These are phyloP conservation scores for Agapanthus africanus DNA, from an alignment of 106 monocot species.

Conservation along the genomic window DNA sequence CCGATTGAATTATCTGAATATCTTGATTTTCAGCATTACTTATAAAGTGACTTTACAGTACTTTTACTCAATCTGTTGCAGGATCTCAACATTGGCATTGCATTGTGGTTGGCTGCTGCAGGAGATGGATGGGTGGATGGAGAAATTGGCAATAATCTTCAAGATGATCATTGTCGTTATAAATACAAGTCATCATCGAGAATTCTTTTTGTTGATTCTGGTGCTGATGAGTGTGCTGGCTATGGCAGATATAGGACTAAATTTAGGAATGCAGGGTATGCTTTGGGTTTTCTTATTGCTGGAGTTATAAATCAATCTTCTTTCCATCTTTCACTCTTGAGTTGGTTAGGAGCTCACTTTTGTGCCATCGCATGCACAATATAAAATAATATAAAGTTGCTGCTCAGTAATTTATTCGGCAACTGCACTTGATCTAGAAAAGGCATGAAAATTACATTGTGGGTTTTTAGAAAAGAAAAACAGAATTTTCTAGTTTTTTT, in stretches of 20 bases:
- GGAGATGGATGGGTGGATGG: slow-evolving; percentile 87
- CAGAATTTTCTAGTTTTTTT: no score
- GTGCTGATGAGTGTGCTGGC: slow-evolving; percentile 99
- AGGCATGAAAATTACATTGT: no score
- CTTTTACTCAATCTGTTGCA: slow-evolving; percentile 10
- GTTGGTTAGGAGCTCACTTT: neutral
- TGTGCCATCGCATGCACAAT: neutral
- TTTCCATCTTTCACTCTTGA: neutral
- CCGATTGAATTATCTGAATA: neutral
- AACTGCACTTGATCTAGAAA: neutral
- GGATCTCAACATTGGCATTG: slow-evolving; percentile 97
- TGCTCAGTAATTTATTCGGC: neutral
- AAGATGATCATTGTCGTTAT: slow-evolving; percentile 18
- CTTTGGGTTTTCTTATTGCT: neutral
- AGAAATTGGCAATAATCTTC: slow-evolving; percentile 17
- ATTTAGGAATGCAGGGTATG: slow-evolving; percentile 71
- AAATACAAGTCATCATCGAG: slow-evolving; percentile 62
- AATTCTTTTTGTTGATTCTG: slow-evolving; percentile 89
- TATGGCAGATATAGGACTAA: slow-evolving; percentile 92
- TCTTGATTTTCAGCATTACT: slow-evolving; percentile 4
- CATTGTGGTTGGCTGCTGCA: slow-evolving; percentile 89
- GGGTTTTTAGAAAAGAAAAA: no score
- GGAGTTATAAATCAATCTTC: neutral
- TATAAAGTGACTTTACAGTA: neutral
- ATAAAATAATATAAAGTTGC: neutral